Evolutionary conservation across 345 rosid genomes (phyloP).

Genomic region (Alliaria petiolata): DNA sequence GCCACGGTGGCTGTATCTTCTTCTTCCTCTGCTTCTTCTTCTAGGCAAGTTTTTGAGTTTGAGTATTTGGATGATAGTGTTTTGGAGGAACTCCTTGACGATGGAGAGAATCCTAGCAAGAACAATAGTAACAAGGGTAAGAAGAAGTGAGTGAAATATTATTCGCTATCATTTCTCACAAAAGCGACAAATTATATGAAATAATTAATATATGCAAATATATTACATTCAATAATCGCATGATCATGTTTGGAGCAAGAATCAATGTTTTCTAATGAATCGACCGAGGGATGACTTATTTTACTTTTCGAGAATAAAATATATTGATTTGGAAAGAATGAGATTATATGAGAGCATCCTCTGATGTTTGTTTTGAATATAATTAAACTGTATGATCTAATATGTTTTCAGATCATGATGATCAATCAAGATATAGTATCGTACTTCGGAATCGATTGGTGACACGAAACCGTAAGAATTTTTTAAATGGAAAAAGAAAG

Average conservation of each 20-base stretch:
- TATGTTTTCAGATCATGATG: neutral
- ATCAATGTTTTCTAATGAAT: neutral
- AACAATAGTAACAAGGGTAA: slow-evolving; percentile 7
- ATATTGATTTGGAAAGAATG: neutral
- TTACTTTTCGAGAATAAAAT: neutral
- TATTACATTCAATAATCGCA: neutral
- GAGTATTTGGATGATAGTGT: slow-evolving; percentile 73
- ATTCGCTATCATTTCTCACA: neutral
- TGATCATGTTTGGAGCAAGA: neutral
- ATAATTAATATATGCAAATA: no score
- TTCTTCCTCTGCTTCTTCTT: slow-evolving; percentile 37
- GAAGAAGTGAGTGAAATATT: slow-evolving; percentile 17
- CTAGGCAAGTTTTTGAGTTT: slow-evolving; percentile 64
- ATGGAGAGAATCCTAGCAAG: slow-evolving; percentile 40
- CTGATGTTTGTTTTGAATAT: no score
- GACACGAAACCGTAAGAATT: no score
- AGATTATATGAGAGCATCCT: neutral
- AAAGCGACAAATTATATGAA: neutral
- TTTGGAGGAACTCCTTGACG: slow-evolving; percentile 77
- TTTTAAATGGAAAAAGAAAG: no score
- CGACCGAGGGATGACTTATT: neutral
- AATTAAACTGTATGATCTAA: no score
- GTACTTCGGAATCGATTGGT: no score
- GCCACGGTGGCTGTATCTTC: slow-evolving; percentile 10
- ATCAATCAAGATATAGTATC: no score